phyloP scores from a whole-genome alignment of 192 early-diverging fungal species.

The Pilaira anomala region DNA sequence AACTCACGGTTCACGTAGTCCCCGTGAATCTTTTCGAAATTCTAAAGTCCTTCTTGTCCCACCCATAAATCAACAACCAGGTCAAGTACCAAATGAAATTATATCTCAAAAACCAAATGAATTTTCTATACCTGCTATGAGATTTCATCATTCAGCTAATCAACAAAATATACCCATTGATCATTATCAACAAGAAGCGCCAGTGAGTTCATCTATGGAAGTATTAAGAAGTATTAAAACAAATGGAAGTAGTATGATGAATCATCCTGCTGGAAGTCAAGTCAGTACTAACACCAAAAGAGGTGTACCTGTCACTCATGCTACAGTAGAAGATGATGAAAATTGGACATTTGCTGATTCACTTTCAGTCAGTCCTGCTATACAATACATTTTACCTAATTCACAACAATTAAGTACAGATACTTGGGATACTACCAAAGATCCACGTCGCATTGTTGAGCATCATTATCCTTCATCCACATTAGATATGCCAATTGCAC shows the following conservation, averaged over 20 bases:
- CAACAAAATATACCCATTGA: background rate
- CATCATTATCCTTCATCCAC: conserved; percentile 31
- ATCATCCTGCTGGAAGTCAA: background rate
- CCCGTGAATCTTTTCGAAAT: conserved; percentile 9
- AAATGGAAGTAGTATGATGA: conserved; percentile 24
- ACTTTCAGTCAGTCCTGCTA: conserved; percentile 19
- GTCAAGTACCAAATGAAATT: conserved; percentile 33
- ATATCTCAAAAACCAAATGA: conserved; percentile 36
- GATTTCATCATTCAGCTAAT: conserved; percentile 1
- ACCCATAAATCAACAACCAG: background rate
- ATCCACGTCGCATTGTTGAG: background rate
- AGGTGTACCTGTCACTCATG: conserved; percentile 20
- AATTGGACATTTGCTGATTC: conserved; percentile 25
- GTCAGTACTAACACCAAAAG: background rate
- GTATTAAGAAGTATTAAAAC: conserved; percentile 33
- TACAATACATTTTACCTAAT: conserved; percentile 28
- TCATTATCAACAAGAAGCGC: background rate
- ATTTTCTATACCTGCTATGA: conserved; percentile 15
- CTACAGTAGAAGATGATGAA: conserved; percentile 20
- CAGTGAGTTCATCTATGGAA: conserved; percentile 29
- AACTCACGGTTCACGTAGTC: conserved; percentile 16
- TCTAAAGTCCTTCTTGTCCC: conserved; percentile 2
- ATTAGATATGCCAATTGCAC: conserved; percentile 24
- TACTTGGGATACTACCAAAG: conserved; percentile 12
- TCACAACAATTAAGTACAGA: conserved; percentile 26